Evolutionary conservation across 768 basidiomycete genomes (phyloP), one percentile per base, ranked within the genome.

Genomic region (Clitopilus passeckerianus): DNA sequence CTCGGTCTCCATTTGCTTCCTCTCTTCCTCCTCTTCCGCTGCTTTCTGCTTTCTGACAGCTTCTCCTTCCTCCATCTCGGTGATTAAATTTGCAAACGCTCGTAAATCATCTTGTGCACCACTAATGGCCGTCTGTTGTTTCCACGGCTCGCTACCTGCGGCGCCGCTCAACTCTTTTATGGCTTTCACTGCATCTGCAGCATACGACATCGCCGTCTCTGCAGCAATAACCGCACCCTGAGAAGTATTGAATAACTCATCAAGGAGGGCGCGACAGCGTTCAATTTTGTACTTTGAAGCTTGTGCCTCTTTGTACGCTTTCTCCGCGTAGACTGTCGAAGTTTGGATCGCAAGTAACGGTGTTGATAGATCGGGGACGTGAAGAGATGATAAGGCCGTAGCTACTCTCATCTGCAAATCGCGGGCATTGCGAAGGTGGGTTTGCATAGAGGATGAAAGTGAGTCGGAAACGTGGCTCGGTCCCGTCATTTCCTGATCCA

Each of bases 211-310:
- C 1, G 71, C 65, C 12, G 66, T 54, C 37, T 71, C 67, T 1
- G 71, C 67, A 9, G 63, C 62, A 1, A 8, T 43, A 5, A 75
- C 56, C 53, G 65, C 68, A 8, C 70, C 67, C 54, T 70, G 60
- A 1, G 75, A 64, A 14, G 71, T 69, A 22, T 53, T 54, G 27
- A 73, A 56, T 1, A 72, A 67, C 30, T 70, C 68, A 50, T 67
- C 68, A 2, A 71, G 72, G 2, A 66, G 58, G 0, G 57, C 57
- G 1, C 74, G 33, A 6, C 72, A 71, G 57, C 72, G 70, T 60
- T 74, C 67, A 5, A 75, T 71, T 37, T 71, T 65, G 10, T 60
- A 59, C 23, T 67, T 63, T 0, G 70, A 72, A 57, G 61, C 63
- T 35, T 71, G 68, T 5, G 72, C 70, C 5, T 66, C 60, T 1